These are phyloP conservation scores for Beauveria medogensis DNA, from an alignment of 2,329 filamentous ascomycete species.

Conservation along the genomic window DNA sequence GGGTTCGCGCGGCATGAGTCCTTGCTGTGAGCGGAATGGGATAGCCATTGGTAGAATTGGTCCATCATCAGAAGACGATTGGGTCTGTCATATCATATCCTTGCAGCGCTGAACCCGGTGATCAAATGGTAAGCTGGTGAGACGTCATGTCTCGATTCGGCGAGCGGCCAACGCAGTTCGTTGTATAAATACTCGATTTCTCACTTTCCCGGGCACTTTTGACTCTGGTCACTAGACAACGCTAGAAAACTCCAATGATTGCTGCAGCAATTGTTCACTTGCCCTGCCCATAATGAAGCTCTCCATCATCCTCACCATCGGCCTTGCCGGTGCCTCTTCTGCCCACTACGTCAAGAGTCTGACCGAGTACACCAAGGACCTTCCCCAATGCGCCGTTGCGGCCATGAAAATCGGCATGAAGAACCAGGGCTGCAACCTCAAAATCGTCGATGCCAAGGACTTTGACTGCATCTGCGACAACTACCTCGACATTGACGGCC, in stretches of 20 bases:
- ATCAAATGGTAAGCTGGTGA: not conserved
- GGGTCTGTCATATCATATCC: not conserved
- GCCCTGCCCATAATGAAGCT: not conserved
- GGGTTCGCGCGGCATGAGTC: too few relatives aligned
- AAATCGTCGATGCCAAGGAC: constrained; percentile 1
- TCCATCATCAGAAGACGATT: too few relatives aligned
- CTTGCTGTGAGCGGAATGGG: too few relatives aligned
- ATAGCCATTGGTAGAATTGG: too few relatives aligned
- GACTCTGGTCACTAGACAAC: not conserved
- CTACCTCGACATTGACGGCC: constrained; percentile 5
- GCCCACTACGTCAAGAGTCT: constrained; percentile 7
- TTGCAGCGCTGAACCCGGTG: not conserved
- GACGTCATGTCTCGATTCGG: not conserved
- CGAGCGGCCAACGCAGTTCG: not conserved
- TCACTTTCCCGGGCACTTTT: not conserved
- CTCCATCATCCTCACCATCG: constrained; percentile 2
- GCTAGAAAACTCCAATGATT: not conserved
- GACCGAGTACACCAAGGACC: constrained; percentile 8
- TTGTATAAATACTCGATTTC: not conserved
- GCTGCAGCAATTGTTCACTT: too few relatives aligned
- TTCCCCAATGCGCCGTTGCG: constrained; percentile 1
- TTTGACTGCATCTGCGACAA: constrained; percentile 12
- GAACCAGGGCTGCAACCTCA: constrained; percentile 5
- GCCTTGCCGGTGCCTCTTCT: not conserved
- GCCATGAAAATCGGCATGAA: constrained; percentile 7